phyloP scores from a whole-genome alignment of 345 rosid species.

The Linum tenue region DNA sequence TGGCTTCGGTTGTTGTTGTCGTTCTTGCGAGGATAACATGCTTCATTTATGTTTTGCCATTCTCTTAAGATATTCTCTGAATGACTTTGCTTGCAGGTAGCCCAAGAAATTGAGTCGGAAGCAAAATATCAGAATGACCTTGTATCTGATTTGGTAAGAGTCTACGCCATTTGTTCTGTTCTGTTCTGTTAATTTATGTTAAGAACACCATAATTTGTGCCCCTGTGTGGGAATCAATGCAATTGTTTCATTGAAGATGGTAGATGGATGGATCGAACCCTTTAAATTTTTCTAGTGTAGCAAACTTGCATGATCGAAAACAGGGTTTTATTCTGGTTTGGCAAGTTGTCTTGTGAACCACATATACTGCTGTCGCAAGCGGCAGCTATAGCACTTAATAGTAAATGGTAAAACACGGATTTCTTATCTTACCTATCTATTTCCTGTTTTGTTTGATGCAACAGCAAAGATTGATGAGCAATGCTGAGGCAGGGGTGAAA shows the following conservation, averaged over 20 bases:
- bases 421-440: not conserved
- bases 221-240: too few relatives aligned
- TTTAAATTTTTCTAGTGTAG: not conserved
- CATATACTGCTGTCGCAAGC: not conserved
- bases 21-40: not conserved
- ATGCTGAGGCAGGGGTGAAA: slow-evolving; percentile 14
- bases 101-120: slow-evolving; percentile 34
- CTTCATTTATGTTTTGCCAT: not conserved
- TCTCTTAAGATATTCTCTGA: not conserved
- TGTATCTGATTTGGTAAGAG: slow-evolving; percentile 18
- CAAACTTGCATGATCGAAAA: not conserved
- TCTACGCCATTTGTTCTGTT: not conserved
- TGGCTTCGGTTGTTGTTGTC: too few relatives aligned
- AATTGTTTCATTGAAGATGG: too few relatives aligned
- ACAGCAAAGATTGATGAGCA: slow-evolving; percentile 15
- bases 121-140: slow-evolving; percentile 24
- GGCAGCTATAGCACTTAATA: not conserved
- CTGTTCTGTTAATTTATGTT: too few relatives aligned
- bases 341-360: not conserved
- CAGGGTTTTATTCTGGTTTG: not conserved
- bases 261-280: not conserved
- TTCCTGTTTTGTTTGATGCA: not conserved
- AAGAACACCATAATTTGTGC: too few relatives aligned
- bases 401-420: not conserved
- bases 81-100: slow-evolving; percentile 18